Evolutionary conservation across 192 early-diverging fungal species (phyloP).

Genomic region (Coemansia sp.): DNA sequence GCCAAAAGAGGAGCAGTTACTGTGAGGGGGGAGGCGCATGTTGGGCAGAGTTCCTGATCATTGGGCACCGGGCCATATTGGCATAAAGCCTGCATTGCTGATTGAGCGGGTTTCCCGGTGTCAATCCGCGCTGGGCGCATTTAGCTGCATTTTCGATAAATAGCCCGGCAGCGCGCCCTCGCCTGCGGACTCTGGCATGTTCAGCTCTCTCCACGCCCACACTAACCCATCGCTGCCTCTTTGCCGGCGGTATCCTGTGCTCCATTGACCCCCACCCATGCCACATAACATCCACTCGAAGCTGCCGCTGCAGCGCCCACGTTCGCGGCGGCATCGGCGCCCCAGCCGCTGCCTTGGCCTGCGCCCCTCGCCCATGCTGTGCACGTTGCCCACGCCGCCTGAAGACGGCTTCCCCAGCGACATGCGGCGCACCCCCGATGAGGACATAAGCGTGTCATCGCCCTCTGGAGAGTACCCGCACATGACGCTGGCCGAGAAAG

Average conservation of each 20-base stretch:
- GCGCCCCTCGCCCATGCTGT: slow-evolving; percentile 3
- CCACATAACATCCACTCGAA: background rate
- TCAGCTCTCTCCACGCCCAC: too few relatives aligned
- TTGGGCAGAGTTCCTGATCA: slow-evolving; percentile 1
- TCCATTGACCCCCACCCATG: background rate
- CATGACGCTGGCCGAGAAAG: slow-evolving; percentile 33
- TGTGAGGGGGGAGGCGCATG: background rate
- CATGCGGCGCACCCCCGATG: slow-evolving; percentile 2
- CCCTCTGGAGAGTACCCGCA: slow-evolving; percentile 23
- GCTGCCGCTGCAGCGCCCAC: slow-evolving; percentile 9
- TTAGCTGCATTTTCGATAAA: slow-evolving; percentile 1
- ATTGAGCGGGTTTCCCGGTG: slow-evolving; percentile 9
- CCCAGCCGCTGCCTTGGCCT: slow-evolving; percentile 11
- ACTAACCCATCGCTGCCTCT: background rate
- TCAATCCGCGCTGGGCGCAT: background rate
- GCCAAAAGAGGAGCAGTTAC: background rate
- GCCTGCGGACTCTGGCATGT: too few relatives aligned
- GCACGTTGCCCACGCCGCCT: slow-evolving; percentile 32
- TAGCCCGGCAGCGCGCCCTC: background rate
- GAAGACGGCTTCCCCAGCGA: slow-evolving; percentile 8
- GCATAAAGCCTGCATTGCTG: background rate
- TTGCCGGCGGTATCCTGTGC: background rate
- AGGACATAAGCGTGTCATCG: slow-evolving; percentile 17
- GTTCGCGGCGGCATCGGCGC: slow-evolving; percentile 9
- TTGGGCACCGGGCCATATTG: slow-evolving; percentile 13